Conservation (phyloP, 2,329 filamentous ascomycete species). For the Fusarium sulawesiense region DNA sequence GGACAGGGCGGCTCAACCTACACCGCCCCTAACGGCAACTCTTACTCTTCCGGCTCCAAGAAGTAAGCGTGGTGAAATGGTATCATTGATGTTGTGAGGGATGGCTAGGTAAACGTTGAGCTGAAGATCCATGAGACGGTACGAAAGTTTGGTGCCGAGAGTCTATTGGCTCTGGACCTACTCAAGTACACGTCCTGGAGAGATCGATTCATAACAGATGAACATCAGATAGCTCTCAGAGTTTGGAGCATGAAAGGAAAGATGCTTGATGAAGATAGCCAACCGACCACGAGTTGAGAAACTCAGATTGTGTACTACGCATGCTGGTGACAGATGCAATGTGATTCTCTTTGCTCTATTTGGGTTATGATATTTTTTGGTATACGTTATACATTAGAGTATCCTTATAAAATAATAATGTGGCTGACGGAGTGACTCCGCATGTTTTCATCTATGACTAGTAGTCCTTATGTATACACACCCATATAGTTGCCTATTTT, state of each 20-base stretch:
- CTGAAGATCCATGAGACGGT: background rate
- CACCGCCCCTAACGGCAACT: slow-evolving; percentile 63
- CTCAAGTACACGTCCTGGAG: background rate
- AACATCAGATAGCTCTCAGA: background rate
- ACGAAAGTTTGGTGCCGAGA: slow-evolving; percentile 11
- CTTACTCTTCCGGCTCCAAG: slow-evolving; percentile 22
- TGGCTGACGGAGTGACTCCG: background rate
- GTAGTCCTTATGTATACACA: background rate
- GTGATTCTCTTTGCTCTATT: background rate
- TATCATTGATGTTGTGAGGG: background rate
- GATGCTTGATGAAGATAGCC: background rate
- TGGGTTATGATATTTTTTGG: background rate
- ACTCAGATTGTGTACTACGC: too few species aligned
- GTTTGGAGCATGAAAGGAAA: background rate
- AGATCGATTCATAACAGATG: background rate
- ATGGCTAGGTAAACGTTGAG: background rate
- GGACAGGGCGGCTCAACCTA: slow-evolving; percentile 70
- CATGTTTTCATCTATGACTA: background rate
- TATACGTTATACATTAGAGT: rapidly evolving
- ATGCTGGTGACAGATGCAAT: background rate
- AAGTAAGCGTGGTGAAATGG: slow-evolving; percentile 9
- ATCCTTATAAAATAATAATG: rapidly evolving
- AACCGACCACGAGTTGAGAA: background rate
- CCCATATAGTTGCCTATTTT: background rate
- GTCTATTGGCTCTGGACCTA: slow-evolving; percentile 22